Evolutionary conservation across 2,329 filamentous ascomycete genomes (phyloP), one percentile per base, ranked within the genome.

Genomic region (Fusarium brachygibbosum): DNA sequence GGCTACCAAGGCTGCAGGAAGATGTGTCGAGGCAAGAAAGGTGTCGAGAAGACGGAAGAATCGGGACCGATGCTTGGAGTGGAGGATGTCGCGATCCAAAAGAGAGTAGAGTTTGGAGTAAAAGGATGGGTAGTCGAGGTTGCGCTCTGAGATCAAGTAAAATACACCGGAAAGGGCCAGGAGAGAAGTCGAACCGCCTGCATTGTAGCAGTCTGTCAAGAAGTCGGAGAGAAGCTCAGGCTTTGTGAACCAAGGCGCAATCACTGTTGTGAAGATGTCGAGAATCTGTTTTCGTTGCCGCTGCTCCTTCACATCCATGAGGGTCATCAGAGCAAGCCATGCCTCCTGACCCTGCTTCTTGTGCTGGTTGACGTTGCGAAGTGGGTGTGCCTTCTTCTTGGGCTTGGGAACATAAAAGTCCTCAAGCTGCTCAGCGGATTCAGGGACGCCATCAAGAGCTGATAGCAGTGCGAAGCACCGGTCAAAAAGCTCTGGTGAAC

Each of bases 161-260:
- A 97, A 99, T 45, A 99, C 90, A 52, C 96, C 96, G 1, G 93
- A 97, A 2, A 99, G 85, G 3, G 97, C 94, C 21, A 98, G 86
- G 6, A 99, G 85, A 6, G 96, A 95, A 48, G 90, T 93, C 16
- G 93, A 91, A 44, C 96, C 96, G 52, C 95, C 94, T 10, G 90
- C 83, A 74, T 98, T 87, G 82, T 97, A 98, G 31, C 91, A 97
- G 80, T 96, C 93, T n/a, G 94, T 97, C 57, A 99, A 82, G 79
- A 98, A 99, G 82, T 99, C 96, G 85, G 97, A 94, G 34, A 99
- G 86, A 40, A 97, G 85, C 76, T 98, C 95, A 2, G 94, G 91
- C 66, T 93, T 92, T 48, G 85, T 87, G 80, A 98, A 97, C 92
- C 93, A 97, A 1, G 95, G 94, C 25, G 92, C 91, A 72, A 98